Conservation (phyloP, 2,329 filamentous ascomycete genomes). For the Pseudogymnoascus sp. region DNA sequence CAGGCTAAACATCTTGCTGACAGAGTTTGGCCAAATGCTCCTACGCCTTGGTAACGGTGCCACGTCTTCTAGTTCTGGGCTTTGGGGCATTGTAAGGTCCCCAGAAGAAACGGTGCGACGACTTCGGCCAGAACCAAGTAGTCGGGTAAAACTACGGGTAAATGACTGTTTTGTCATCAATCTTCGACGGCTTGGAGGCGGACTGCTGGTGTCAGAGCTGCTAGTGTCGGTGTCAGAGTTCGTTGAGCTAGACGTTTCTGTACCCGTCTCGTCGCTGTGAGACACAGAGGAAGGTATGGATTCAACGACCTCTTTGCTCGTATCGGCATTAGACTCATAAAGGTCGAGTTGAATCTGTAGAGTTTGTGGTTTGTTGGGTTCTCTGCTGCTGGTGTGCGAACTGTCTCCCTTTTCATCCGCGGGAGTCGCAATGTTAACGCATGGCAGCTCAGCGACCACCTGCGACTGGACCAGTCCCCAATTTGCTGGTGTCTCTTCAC, state of each 20-base stretch:
- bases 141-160: not conserved
- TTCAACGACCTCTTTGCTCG: not conserved
- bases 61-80: not conserved
- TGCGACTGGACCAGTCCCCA: not conserved
- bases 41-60: not conserved
- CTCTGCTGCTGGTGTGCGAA: not conserved
- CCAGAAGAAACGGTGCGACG: not conserved
- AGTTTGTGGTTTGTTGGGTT: not conserved
- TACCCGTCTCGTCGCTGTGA: not conserved
- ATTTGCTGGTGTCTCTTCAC: slow-evolving; percentile 10
- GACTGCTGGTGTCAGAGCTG: not conserved
- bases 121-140: not conserved
- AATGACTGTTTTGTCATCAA: not conserved
- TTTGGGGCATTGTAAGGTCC: not conserved
- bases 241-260: not conserved
- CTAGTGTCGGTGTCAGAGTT: not conserved
- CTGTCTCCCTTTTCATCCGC: not conserved
- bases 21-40: not conserved
- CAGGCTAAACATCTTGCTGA: not conserved
- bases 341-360: not conserved
- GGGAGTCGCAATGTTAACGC: not conserved
- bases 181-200: not conserved
- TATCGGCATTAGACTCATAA: not conserved
- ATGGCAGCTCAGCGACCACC: not conserved
- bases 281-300: not conserved